Base-by-base conservation (phyloP, 176 grass and related monocot genomes). In the Tuctoria greenei region DNA sequence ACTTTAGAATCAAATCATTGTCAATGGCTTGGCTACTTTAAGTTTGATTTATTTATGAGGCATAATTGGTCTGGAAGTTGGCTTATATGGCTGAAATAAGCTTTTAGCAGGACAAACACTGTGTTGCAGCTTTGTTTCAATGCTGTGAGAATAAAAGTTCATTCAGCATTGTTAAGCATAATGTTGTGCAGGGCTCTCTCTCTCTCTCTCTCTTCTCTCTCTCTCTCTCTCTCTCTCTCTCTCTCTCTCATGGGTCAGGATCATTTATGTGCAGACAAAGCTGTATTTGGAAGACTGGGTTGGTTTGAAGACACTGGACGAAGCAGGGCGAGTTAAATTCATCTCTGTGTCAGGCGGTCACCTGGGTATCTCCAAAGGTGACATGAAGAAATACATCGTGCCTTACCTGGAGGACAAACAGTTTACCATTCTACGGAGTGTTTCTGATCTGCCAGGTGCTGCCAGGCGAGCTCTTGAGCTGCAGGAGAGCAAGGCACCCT, bases 261-360 rank as follows among this genome's bases (percentile, higher is more conserved):
- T n/a, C n/a, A 18, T 6, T 4, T n/a, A 52, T 18, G 14, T 71
- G 74, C 63, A 97, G 94, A 97, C 94, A 27, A 67, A 66, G 3
- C 79, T 97, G 23, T 97, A 97, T n/a, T 65, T 66, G 8, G 91
- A 97, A 83, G 94, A 97, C 38, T 97, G 94, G 94, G 91, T 93
- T 15, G 94, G 94, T 45, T 55, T 97, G 54, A 97, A 84, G 81
- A 72, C 64, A 26, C 75, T 97, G 51, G 94, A 97, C 64, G 84
- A 97, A 57, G 84, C 84, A 24, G 94, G 94, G 38, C 76, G 89
- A 76, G 91, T 97, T 4, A 87, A 93, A 63, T 93, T 81, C 15
- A 39, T 93, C 18, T 93, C 79, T 0, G 94, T 97, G 18, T n/a
- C 87, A 35, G 94, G 94, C 62, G 91, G 86, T 18, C 91, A 97